Conservation (phyloP, 208 protist species). For the Trypanosoma melophagium region DNA sequence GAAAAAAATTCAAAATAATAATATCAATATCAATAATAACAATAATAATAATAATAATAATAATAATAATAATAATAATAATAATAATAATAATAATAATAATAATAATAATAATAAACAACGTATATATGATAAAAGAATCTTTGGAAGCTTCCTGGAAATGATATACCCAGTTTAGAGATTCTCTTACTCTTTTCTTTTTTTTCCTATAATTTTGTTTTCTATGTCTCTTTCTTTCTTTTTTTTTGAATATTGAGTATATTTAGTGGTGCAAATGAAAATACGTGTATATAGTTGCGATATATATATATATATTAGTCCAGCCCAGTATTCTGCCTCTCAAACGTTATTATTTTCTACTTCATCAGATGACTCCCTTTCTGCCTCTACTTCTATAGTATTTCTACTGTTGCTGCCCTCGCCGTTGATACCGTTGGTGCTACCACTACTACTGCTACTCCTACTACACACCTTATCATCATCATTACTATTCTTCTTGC, state of each 20-base stretch:
- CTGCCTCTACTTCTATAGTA: not conserved
- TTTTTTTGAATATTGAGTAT: too few relatives aligned
- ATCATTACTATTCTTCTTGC: conserved; percentile 4
- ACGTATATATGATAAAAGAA: not conserved
- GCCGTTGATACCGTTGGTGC: not conserved
- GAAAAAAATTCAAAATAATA: too few relatives aligned
- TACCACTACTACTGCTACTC: not conserved
- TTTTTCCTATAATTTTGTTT: not conserved
- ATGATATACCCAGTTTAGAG: too few relatives aligned
- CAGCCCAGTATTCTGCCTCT: not conserved
- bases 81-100: too few relatives aligned
- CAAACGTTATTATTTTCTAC: not conserved
- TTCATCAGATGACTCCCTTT: not conserved
- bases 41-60: too few relatives aligned
- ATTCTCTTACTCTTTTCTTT: not conserved
- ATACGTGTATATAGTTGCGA: too few relatives aligned
- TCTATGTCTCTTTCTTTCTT: not conserved
- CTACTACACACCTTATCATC: not conserved
- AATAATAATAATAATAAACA: not conserved
- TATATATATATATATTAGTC: not conserved
- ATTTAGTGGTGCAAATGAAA: too few relatives aligned
- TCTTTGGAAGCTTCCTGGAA: too few relatives aligned
- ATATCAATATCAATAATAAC: too few relatives aligned
- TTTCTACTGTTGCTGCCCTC: conserved; percentile 1
- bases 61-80: too few relatives aligned